Base-by-base conservation (phyloP, 257 asterid genomes). In the Schizonepeta tenuifolia region DNA sequence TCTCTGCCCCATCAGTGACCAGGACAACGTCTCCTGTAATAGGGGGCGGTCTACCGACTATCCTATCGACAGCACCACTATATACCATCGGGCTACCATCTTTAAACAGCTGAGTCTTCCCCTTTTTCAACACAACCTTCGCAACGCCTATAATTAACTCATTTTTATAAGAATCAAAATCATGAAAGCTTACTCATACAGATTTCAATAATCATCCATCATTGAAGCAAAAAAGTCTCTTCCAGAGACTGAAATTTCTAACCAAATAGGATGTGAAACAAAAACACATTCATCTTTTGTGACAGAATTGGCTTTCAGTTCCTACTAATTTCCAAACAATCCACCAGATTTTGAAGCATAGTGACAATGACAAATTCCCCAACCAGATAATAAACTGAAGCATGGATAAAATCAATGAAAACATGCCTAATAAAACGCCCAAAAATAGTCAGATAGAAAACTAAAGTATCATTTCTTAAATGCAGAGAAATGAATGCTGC, bases 71-170 rank as follows among this genome's bases (percentile, higher is more conserved):
- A 38, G 99, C 97, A 65, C 99, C 99, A 55, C 97, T 90, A 79
- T 91, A 94, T 59, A 94, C 99, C 97, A 91, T 90, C 9, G 99
- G 96, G 80, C 92, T 87, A 21, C 99, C 99, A 68, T 87, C 90
- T 82, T 83, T 84, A 70, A 94, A 94, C 50, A 94, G 87, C 60
- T 88, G 99, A 22, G 92, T 82, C 79, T 94, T 94, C 35, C 99
- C 99, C 86, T 88, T 91, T 65, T 94, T 91, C 54, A 89, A 85
- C 73, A 94, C 93, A 61, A 91, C 96, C 88, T 90, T 94, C 1
- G 98, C 97, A 66, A 93, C 81, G 71, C 90, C 96, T 89, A 66
- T 61, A 31, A 65, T 65, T 44, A 79, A 72, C 38, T 77, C 17
- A 71, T 67, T 33, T 33, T 61, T 44, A 73, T 47, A 60, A 55